These are phyloP conservation scores for Tillandsia leiboldiana DNA, from an alignment of 176 grass and related monocot genomes.

Conservation along the genomic window DNA sequence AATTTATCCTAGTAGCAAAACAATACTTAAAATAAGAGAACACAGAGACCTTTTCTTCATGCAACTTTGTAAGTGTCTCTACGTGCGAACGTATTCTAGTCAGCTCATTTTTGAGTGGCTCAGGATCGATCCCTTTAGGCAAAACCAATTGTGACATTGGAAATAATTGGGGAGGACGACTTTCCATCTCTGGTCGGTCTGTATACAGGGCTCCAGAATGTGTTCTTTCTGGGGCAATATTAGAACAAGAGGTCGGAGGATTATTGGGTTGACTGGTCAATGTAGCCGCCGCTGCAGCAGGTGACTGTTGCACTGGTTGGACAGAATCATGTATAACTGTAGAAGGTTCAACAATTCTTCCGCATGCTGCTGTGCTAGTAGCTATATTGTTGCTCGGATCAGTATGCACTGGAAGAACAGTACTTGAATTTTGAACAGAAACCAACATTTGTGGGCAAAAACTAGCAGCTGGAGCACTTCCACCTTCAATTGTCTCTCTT, in stretches of 20 bases:
- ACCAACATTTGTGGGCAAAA: conserved; percentile 21
- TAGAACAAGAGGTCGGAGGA: conserved; percentile 11
- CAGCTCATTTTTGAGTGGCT: conserved; percentile 69
- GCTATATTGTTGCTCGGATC: neutral
- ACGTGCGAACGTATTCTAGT: conserved; percentile 36
- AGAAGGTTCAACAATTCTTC: conserved; percentile 12
- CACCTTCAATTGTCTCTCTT: conserved; percentile 9
- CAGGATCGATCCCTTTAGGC: conserved; percentile 36
- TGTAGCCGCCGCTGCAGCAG: conserved; percentile 6
- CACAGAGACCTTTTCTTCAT: conserved; percentile 52
- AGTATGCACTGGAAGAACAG: conserved; percentile 6
- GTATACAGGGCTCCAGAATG: conserved; percentile 16
- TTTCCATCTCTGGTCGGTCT: conserved; percentile 17
- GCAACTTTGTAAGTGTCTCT: conserved; percentile 36
- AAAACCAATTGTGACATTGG: conserved; percentile 33
- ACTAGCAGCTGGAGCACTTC: conserved; percentile 8
- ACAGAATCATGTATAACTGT: neutral
- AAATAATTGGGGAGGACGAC: conserved; percentile 40
- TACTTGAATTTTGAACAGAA: conserved; percentile 1
- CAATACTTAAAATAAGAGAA: conserved; percentile 1
- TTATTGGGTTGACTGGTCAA: conserved; percentile 15
- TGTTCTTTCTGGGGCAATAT: conserved; percentile 24
- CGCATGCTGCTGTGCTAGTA: conserved; percentile 4
- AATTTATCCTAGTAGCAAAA: too few relatives aligned
- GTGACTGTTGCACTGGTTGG: conserved; percentile 1